These are phyloP conservation scores for Penicillium sp. DNA, from an alignment of 2,329 filamentous ascomycete species.

Conservation along the genomic window DNA sequence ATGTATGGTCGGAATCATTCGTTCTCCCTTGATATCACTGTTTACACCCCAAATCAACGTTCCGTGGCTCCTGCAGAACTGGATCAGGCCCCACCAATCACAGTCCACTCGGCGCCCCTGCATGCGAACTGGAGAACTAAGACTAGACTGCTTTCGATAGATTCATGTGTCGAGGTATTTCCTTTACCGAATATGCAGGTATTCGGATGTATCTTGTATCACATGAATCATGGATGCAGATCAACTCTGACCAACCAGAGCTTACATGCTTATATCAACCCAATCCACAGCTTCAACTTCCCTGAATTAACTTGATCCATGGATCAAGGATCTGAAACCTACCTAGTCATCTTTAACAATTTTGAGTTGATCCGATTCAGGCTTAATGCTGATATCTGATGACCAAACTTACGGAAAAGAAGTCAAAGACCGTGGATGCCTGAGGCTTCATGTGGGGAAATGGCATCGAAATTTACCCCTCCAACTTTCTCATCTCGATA, in stretches of 20 bases:
- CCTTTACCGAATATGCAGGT: too few species aligned
- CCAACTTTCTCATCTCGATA: conserved; percentile 12
- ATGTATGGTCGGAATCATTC: background rate
- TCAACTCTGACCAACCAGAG: too few species aligned
- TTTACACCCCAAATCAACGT: conserved; percentile 5
- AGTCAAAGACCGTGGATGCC: conserved; percentile 18
- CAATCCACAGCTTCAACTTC: background rate
- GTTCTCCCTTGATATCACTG: background rate
- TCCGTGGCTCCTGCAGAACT: conserved; percentile 26
- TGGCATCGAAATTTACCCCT: conserved; percentile 36
- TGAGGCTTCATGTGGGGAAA: conserved; percentile 28
- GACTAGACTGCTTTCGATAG: background rate
- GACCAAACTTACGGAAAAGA: background rate
- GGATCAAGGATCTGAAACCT: too few species aligned
- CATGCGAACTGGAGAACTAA: conserved; percentile 6
- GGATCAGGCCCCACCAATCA: conserved; percentile 19
- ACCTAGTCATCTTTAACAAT: background rate
- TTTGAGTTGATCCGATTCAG: background rate
- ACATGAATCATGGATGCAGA: background rate
- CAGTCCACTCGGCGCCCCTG: conserved; percentile 4
- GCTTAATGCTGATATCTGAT: background rate
- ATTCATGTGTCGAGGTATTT: background rate
- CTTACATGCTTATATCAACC: background rate
- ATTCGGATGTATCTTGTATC: background rate
- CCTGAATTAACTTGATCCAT: too few species aligned